Evolutionary conservation across 768 basidiomycete genomes (phyloP).

Genomic region (Phylloporus sp.): DNA sequence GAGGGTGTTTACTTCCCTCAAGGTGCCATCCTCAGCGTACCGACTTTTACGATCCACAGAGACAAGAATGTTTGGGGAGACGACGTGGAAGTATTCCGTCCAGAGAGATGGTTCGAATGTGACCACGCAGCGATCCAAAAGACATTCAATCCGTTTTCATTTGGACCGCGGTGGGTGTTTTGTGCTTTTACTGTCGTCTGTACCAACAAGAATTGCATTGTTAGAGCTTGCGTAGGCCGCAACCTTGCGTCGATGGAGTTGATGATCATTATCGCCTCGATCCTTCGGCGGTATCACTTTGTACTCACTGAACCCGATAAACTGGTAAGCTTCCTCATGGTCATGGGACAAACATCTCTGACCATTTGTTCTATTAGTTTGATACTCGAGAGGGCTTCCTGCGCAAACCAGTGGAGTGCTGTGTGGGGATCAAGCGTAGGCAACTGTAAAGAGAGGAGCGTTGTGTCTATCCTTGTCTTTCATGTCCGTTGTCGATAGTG

Average conservation of each 20-base stretch:
- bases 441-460: slow-evolving; percentile 26
- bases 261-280: slow-evolving; percentile 74
- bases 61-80: slow-evolving; percentile 70
- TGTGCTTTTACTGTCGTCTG: not conserved
- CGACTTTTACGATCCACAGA: slow-evolving; percentile 81
- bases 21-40: slow-evolving; percentile 76
- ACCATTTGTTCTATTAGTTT: slow-evolving; percentile 41
- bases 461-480: not conserved
- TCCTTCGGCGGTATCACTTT: slow-evolving; percentile 72
- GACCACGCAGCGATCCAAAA: slow-evolving; percentile 59
- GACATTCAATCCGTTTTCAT: slow-evolving; percentile 83
- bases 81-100: slow-evolving; percentile 69
- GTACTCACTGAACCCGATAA: slow-evolving; percentile 59
- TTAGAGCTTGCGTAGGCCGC: slow-evolving; percentile 77
- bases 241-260: slow-evolving; percentile 81
- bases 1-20: slow-evolving; percentile 54
- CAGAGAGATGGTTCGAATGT: slow-evolving; percentile 82
- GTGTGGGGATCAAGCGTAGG: slow-evolving; percentile 68
- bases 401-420: slow-evolving; percentile 73
- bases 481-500: not conserved
- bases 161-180: slow-evolving; percentile 61
- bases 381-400: slow-evolving; percentile 83
- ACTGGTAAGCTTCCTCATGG: slow-evolving; percentile 39
- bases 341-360: not conserved
- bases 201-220: not conserved